Conservation (phyloP, 257 asterid genomes). For the Solanum tarapatanum region DNA sequence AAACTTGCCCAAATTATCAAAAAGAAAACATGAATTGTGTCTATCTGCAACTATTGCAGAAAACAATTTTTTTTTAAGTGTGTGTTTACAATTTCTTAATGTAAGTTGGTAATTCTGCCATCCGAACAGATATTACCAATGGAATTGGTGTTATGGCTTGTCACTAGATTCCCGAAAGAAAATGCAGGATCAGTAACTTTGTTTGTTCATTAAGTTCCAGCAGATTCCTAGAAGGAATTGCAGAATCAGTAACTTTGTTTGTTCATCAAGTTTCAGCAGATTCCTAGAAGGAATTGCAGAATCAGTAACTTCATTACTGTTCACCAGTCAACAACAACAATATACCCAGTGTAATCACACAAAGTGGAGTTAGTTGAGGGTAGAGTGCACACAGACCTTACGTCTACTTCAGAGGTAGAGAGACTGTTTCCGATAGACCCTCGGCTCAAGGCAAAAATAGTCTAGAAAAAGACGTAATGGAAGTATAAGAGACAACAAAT, state of each 20-base stretch:
- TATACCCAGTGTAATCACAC: not conserved
- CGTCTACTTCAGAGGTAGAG: not conserved
- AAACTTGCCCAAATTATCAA: not conserved
- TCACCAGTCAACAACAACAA: not conserved
- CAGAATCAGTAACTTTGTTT: not conserved
- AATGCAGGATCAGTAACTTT: not conserved
- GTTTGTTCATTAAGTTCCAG: not conserved
- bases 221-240: not conserved
- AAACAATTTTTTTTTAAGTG: not conserved
- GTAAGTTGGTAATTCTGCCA: not conserved
- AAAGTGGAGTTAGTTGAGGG: not conserved
- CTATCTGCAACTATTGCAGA: not conserved
- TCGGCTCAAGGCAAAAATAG: not conserved
- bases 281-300: not conserved
- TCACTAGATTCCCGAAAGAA: not conserved
- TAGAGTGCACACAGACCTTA: not conserved
- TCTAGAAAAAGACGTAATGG: not conserved
- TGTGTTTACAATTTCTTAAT: not conserved
- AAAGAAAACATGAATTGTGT: not conserved
- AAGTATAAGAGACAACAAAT: not conserved
- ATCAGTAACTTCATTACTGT: not conserved
- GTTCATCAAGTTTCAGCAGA: not conserved
- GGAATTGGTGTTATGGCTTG: not conserved
- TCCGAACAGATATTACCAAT: not conserved
- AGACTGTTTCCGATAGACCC: not conserved